Conservation (phyloP, 306 rosid species). For the Ormosia emarginata region DNA sequence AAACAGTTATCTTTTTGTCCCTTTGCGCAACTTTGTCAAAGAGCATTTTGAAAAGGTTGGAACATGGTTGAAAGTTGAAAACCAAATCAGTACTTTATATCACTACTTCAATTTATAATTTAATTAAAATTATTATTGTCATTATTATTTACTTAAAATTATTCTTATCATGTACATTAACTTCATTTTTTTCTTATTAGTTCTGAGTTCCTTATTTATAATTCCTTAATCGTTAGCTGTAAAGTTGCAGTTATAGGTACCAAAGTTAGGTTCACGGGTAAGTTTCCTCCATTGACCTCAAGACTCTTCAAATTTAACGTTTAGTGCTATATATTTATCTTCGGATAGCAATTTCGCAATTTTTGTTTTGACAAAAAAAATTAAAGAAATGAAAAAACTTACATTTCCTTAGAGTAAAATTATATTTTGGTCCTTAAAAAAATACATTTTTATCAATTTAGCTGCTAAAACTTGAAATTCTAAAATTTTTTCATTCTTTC, state of each 20-base stretch:
- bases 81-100: background rate
- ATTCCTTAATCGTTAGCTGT: background rate
- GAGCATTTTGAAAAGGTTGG: background rate
- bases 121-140: background rate
- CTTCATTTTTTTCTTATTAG: background rate
- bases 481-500: too few relatives aligned
- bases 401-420: background rate
- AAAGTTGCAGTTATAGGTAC: background rate
- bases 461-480: too few relatives aligned
- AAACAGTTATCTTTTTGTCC: background rate
- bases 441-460: too few relatives aligned
- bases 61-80: background rate
- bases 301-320: background rate
- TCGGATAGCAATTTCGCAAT: too few relatives aligned
- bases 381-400: background rate
- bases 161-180: background rate
- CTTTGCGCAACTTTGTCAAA: background rate
- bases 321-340: too few relatives aligned
- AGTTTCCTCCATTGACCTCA: slow-evolving; percentile 14
- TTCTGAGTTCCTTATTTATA: background rate
- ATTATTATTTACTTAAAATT: background rate
- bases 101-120: background rate
- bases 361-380: too few relatives aligned
- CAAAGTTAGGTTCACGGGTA: slow-evolving; percentile 35
- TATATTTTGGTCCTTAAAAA: too few relatives aligned